Evolutionary conservation across 768 basidiomycete genomes (phyloP), one percentile per base, ranked within the genome.

Genomic region (Cyathus striatus): DNA sequence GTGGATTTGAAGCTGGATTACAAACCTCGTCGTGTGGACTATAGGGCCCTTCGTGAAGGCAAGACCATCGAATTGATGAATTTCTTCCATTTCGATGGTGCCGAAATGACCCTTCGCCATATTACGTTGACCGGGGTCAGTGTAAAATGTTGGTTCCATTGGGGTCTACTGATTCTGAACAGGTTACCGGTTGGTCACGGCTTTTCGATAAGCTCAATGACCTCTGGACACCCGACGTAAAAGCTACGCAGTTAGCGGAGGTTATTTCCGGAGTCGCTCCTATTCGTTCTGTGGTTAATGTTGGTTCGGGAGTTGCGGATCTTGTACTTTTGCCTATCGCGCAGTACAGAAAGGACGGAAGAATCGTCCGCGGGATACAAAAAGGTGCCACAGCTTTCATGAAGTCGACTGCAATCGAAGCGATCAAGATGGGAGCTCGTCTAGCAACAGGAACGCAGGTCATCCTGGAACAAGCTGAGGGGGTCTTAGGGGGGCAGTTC

Each of bases 71-170:
- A 99, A 58, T 65, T 99, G 36, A 98, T 99, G 95, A 99, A 99
- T 59, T 98, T 99, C 63, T 99, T 99, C 83, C 94, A 98, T 64
- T 99, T 98, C 51, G 96, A 98, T 53, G 94, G 91, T 1, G 89
- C 95, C 3, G 96, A 97, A 62, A 98, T 99, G 92, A 96, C 93
- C 0, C 63, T 99, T 41, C 75, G 96, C 44, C 93, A 96, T 55
- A 85, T 98, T 49, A 91, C 90, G 14, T 60, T 98, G 23, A 80
- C 85, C 46, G 96, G 96, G 23, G 94, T 97, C 60, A 57, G 90
- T 73, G 12, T 49, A 27, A 23, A 21, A 43, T 33, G 14, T 22
- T 12, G 20, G 32, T 5, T 34, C 26, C 48, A 21, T 21, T 44
- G 24, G 23, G 27, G 45, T 32, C 23, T 22, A 46, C 34, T 51